These are phyloP conservation scores for Gossypium anomalum DNA, from an alignment of 345 rosid species.

Conservation along the genomic window DNA sequence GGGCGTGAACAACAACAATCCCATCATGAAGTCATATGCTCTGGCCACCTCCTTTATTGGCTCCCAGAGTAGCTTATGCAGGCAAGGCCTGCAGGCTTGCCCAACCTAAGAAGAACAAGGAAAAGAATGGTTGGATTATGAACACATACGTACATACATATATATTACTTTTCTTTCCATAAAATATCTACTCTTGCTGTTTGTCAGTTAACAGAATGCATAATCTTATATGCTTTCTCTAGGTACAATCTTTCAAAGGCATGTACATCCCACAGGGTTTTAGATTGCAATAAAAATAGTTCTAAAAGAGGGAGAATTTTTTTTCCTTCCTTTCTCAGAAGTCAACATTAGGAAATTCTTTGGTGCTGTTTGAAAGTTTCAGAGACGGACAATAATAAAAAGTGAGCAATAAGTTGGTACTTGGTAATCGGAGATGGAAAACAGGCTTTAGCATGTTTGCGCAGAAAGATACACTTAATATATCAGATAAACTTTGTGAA, in stretches of 20 bases:
- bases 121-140: background rate
- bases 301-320: background rate
- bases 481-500: background rate
- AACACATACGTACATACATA: background rate
- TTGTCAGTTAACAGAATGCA: background rate
- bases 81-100: slow-evolving; percentile 71
- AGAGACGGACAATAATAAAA: background rate
- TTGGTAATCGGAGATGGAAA: background rate
- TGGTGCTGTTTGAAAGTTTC: background rate
- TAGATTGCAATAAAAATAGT: background rate
- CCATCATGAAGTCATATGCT: slow-evolving; percentile 69
- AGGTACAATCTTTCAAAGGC: background rate
- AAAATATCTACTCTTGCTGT: background rate
- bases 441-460: background rate
- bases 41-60: slow-evolving; percentile 66
- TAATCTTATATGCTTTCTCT: background rate
- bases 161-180: background rate
- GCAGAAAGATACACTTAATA: background rate
- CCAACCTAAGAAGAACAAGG: slow-evolving; percentile 42
- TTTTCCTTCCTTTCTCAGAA: background rate
- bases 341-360: background rate
- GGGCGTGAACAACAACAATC: slow-evolving; percentile 71
- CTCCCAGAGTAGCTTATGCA: slow-evolving; percentile 60
- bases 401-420: background rate
- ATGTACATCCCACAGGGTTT: background rate